Conservation (phyloP, 2,329 filamentous ascomycete species). For the Penicillium decumbens region DNA sequence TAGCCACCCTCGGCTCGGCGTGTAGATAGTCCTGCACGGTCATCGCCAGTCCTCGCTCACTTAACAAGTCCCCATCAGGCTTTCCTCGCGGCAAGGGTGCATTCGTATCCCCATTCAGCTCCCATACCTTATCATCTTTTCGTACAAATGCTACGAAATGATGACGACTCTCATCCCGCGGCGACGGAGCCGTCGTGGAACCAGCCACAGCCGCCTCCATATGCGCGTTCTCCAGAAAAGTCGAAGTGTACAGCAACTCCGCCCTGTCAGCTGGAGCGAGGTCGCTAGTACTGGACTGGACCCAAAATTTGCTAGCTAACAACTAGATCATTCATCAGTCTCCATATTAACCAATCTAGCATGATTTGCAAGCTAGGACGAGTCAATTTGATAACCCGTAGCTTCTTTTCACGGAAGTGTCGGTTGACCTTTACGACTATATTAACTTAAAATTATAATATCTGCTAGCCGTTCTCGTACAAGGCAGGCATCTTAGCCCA, state of each 20-base stretch:
- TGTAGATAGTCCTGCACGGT: conserved; percentile 17
- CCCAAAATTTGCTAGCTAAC: too few relatives aligned
- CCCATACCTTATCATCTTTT: conserved; percentile 18
- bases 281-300: conserved; percentile 34
- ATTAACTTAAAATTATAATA: too few relatives aligned
- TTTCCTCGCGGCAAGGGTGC: conserved; percentile 37
- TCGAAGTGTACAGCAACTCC: conserved; percentile 46
- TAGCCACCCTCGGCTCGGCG: conserved; percentile 10
- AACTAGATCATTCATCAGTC: too few relatives aligned
- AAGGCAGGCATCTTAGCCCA: too few relatives aligned
- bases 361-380: too few relatives aligned
- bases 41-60: conserved; percentile 15
- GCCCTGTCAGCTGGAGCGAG: conserved; percentile 47
- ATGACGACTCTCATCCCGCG: conserved; percentile 18
- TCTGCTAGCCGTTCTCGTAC: too few relatives aligned
- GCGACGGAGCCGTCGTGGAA: conserved; percentile 14
- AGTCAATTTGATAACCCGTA: too few relatives aligned
- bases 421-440: too few relatives aligned
- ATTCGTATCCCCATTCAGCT: conserved; percentile 22
- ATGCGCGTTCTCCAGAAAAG: conserved; percentile 25
- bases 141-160: conserved; percentile 23
- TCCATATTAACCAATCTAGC: too few relatives aligned
- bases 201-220: conserved; percentile 21
- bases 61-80: conserved; percentile 18
- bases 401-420: too few relatives aligned